phyloP scores from a whole-genome alignment of 495 filamentous ascomycete genomes.

The Glutinoglossum americanum region DNA sequence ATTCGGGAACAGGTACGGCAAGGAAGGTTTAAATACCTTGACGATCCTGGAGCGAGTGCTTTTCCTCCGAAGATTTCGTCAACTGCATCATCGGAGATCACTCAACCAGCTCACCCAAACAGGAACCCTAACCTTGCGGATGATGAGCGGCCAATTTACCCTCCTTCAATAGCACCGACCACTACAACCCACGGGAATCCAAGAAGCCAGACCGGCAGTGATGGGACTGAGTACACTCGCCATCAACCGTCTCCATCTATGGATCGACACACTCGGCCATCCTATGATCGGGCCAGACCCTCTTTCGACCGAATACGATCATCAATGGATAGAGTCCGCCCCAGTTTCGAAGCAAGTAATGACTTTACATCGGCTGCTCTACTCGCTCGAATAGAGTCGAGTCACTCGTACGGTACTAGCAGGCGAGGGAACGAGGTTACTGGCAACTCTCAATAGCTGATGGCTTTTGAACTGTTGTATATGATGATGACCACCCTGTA shows the following conservation, averaged over 20 bases:
- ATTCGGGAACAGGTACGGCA: slow-evolving; percentile 73
- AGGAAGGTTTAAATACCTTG: slow-evolving; percentile 57
- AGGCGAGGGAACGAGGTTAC: slow-evolving; percentile 1
- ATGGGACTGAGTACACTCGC: slow-evolving; percentile 78
- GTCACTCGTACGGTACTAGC: slow-evolving; percentile 21
- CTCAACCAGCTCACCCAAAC: slow-evolving; percentile 38
- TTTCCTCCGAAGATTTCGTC: slow-evolving; percentile 23
- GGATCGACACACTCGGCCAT: slow-evolving; percentile 32
- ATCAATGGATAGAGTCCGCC: slow-evolving; percentile 52
- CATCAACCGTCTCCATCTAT: slow-evolving; percentile 28
- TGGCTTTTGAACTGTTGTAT: not conserved
- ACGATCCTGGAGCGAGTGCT: slow-evolving; percentile 25
- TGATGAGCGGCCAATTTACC: slow-evolving; percentile 74
- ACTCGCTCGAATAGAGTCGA: slow-evolving; percentile 64
- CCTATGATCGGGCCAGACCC: slow-evolving; percentile 39
- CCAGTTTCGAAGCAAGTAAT: slow-evolving; percentile 63
- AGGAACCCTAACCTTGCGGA: slow-evolving; percentile 47
- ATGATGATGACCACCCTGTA: not conserved
- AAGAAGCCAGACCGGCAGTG: slow-evolving; percentile 75
- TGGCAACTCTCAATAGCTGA: not conserved
- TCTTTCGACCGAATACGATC: slow-evolving; percentile 58
- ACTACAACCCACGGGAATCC: slow-evolving; percentile 52
- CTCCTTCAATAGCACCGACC: slow-evolving; percentile 59
- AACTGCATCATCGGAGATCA: slow-evolving; percentile 36
- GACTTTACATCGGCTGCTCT: slow-evolving; percentile 81